Base-by-base conservation (phyloP, 148 eudicot genomes). In the Tetragonia tetragonoides region DNA sequence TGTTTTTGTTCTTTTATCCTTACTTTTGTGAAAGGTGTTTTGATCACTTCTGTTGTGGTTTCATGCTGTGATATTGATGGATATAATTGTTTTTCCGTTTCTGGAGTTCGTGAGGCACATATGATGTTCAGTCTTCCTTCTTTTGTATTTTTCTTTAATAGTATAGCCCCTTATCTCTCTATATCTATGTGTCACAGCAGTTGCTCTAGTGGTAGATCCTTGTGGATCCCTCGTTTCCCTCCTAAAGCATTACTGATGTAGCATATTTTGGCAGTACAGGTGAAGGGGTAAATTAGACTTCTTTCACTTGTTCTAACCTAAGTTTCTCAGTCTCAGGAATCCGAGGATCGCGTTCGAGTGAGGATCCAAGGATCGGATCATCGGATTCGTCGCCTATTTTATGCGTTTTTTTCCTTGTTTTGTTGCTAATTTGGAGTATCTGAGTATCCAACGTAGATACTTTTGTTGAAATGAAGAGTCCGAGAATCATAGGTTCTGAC, bases 181-280 rank as follows among this genome's bases (percentile, higher is more conserved):
- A 49, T n/a, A 51, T 34, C 47, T 41, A 75, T 49, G 66, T 42
- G 63, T 70, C 78, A 66, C 34, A 2, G 12, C 11, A 76, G 49
- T 67, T 54, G 63, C 7, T 68, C 16, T 21, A 15, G 34, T 4
- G n/a, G 38, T 53, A 5, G 63, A 21, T 66, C 57, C 10, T 3
- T 28, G 41, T 51, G 62, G 46, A 9, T 12, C 41, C 46, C n/a
- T 66, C 24, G 14, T 38, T 17, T 44, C 44, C 41, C 5, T 5
- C 7, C 14, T 44, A 40, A 42, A 39, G 15, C 62, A 18, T 57
- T 57, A 16, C 23, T 16, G 4, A 57, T 57, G 15, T 57, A 57
- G 23, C n/a, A 57, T 57, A 57, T 41, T 10, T 20, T 16, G 51
- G 20, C 3, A 41, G 18, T 40, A 41, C 16, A 21, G 7, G 28